Percentiles rank a stretch among this genome's conserved stretches.
phyloP scores from a whole-genome alignment of 768 basidiomycete genomes.

The Agaricus sinodeliciosus region DNA sequence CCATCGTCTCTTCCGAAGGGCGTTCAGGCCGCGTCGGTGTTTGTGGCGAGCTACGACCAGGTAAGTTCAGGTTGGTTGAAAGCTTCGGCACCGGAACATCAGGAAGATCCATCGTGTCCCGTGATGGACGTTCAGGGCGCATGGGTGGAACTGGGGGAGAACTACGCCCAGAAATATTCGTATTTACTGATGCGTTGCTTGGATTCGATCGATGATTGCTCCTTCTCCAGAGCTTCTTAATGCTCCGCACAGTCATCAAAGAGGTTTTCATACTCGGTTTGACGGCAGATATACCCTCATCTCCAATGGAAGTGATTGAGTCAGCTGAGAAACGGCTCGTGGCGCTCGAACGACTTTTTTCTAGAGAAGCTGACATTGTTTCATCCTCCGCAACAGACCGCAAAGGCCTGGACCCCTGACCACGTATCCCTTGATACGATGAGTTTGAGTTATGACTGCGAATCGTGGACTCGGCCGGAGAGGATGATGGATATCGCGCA shows the following conservation, averaged over 20 bases:
- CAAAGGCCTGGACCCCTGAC: conserved; percentile 9
- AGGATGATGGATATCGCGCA: conserved; percentile 64
- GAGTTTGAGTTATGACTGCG: conserved; percentile 21
- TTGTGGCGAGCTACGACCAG: conserved; percentile 26
- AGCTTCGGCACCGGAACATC: conserved; percentile 23
- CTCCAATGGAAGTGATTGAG: conserved; percentile 38
- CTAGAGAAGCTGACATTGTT: conserved; percentile 8
- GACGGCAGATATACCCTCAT: conserved; percentile 21
- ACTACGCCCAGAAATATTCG: conserved; percentile 20
- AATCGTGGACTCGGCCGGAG: conserved; percentile 25
- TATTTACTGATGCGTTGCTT: conserved; percentile 13
- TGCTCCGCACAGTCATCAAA: conserved; percentile 65
- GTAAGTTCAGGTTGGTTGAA: conserved; percentile 13
- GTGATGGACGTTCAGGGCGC: conserved; percentile 30
- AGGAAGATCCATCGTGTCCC: conserved; percentile 27
- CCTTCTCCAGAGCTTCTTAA: conserved; percentile 76
- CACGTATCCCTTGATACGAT: conserved; percentile 34
- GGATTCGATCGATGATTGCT: conserved; percentile 47
- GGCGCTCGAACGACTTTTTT: conserved; percentile 20
- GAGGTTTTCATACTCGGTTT: conserved; percentile 42
- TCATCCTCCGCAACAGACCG: conserved; percentile 12
- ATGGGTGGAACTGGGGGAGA: conserved; percentile 31
- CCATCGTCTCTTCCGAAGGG: conserved; percentile 29
- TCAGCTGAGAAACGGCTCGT: conserved; percentile 76
- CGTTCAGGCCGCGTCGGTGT: conserved; percentile 30